phyloP scores from a whole-genome alignment of 177 flowering plant species.

The Vitis hybrid region DNA sequence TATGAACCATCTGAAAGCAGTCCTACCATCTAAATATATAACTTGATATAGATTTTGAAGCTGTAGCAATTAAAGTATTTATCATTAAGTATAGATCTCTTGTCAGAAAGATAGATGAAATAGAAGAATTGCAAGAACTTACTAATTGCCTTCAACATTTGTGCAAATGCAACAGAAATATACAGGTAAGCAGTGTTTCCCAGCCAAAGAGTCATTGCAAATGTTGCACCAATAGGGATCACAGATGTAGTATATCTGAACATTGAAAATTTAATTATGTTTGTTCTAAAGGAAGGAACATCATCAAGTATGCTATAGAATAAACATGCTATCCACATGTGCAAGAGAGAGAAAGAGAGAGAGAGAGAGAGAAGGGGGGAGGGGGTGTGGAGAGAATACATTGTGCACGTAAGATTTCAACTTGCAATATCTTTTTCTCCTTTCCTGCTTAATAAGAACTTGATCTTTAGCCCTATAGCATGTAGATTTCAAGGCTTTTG shows the following conservation, averaged over 20 bases:
- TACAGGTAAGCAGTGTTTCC: constrained; percentile 98
- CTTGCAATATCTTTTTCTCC: too few species aligned
- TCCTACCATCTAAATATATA: background rate
- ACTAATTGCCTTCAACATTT: constrained; percentile 99
- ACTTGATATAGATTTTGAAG: background rate
- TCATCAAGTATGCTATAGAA: background rate
- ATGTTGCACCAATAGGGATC: constrained; percentile 92
- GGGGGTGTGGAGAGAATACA: too few species aligned
- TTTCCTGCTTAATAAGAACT: too few species aligned
- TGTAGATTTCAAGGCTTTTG: too few species aligned
- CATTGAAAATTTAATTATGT: constrained; percentile 14
- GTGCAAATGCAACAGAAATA: constrained; percentile 97
- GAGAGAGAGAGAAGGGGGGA: too few species aligned
- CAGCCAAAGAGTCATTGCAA: constrained; percentile 99
- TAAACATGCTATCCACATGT: too few species aligned
- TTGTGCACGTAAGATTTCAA: too few species aligned
- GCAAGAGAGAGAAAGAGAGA: too few species aligned
- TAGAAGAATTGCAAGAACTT: constrained; percentile 30
- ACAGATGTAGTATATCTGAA: constrained; percentile 83
- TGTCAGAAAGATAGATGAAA: background rate
- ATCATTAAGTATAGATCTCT: background rate
- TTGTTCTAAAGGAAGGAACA: background rate
- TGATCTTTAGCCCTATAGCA: too few species aligned
- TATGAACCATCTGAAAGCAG: constrained; percentile 1
- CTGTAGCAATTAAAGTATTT: background rate